Percentiles rank a stretch among this genome's conserved stretches.
These are phyloP conservation scores for Camelina neglecta DNA, from an alignment of 345 rosid species.

Conservation along the genomic window DNA sequence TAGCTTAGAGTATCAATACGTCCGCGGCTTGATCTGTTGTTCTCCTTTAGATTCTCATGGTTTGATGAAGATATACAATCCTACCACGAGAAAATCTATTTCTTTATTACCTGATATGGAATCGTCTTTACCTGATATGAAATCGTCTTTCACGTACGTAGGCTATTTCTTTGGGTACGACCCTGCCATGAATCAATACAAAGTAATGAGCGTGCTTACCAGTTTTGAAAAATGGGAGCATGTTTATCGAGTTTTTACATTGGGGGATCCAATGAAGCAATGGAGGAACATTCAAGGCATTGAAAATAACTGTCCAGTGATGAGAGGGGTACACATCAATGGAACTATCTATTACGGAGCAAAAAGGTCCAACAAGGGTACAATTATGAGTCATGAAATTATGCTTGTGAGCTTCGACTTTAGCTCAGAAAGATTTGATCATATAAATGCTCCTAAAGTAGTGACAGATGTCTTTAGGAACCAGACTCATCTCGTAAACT, in stretches of 20 bases:
- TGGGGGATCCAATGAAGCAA: slow-evolving; percentile 14
- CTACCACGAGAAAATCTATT: not conserved
- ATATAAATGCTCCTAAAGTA: not conserved
- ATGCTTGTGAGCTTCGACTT: slow-evolving; percentile 5
- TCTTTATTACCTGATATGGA: not conserved
- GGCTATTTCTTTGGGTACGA: not conserved
- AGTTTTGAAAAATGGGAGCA: not conserved
- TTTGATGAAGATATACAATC: slow-evolving; percentile 25
- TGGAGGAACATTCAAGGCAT: not conserved
- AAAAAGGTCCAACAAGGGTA: too few species aligned
- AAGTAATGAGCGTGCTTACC: not conserved
- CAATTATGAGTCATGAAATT: not conserved
- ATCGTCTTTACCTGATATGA: not conserved
- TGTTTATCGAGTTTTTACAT: slow-evolving; percentile 22
- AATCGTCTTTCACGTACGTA: not conserved
- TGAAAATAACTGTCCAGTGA: too few species aligned
- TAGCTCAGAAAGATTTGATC: slow-evolving; percentile 3
- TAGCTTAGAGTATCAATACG: not conserved
- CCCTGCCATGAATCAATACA: slow-evolving; percentile 6
- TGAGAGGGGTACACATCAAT: too few species aligned
- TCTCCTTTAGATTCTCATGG: not conserved
- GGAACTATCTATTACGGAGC: too few species aligned
- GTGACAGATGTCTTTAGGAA: not conserved
- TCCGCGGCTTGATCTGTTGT: slow-evolving; percentile 7
- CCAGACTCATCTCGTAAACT: not conserved